Base-by-base conservation (phyloP, 2,329 filamentous ascomycete genomes). In the Alternaria consortialis region DNA sequence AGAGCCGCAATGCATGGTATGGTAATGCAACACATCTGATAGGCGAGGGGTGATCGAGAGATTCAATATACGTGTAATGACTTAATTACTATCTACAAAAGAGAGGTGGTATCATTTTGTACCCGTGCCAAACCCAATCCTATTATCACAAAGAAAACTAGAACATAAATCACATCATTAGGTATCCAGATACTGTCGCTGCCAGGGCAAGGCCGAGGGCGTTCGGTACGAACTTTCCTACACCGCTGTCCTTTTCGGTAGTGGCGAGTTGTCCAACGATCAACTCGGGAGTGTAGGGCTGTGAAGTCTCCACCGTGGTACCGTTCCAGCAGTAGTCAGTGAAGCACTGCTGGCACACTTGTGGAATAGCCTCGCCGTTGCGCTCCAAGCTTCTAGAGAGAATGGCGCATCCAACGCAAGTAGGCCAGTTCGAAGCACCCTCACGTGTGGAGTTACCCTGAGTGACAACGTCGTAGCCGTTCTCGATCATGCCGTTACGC, bases 321-420 rank as follows among this genome's bases (percentile, higher is more conserved):
- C 95, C 95, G 76, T 97, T 87, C 95, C 95, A 99, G 85, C 95
- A 99, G 82, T 97, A 97, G 20, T 83, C 79, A 12, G 83, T 68
- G 79, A 97, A 98, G 81, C 95, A 99, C 51, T 84, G 73, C 43
- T 80, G 83, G 81, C 95, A 99, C 9, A 87, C 87, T 0, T 85
- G 83, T 0, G 94, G 94, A 1, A 94, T 84, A 0, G 81, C 64
- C 0, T 90, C 90, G 17, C 84, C 83, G 0, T 92, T 94, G 51
- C 92, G 86, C 62, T 88, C 84, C 66, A 95, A 86, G 68, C 90
- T 93, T 63, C 94, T 87, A 54, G 86, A 87, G 15, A 98, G 84
- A 39, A 97, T 89, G 5, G 94, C 95, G 79, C 95, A 99, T 23
- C 90, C 93, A 5, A 97, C 90, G 70, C 94, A 99, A 2, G 88